Conservation (phyloP, 108 stramenopile genomes). For the Conticribra guillardii region DNA sequence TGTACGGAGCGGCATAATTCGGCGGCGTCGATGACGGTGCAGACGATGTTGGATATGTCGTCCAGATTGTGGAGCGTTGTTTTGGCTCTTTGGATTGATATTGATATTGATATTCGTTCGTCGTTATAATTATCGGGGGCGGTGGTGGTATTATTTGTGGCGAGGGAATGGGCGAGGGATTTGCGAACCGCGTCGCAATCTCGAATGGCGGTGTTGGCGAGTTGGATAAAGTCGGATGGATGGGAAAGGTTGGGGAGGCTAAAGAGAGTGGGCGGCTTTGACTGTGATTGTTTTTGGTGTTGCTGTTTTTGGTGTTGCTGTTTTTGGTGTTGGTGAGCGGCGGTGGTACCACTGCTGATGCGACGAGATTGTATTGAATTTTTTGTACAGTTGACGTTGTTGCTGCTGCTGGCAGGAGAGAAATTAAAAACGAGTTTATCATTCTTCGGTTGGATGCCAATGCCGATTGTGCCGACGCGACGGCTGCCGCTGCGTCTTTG, state of each 20-base stretch:
- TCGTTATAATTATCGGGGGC: constrained; percentile 11
- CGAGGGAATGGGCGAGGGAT: constrained; percentile 35
- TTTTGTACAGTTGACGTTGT: too few species aligned
- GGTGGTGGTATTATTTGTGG: constrained; percentile 11
- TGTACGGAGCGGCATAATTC: constrained; percentile 93
- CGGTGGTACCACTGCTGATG: too few species aligned
- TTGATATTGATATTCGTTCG: constrained; percentile 6
- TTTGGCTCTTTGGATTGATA: constrained; percentile 40
- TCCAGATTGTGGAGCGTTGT: constrained; percentile 78
- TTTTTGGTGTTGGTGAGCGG: too few species aligned
- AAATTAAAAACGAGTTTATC: too few species aligned
- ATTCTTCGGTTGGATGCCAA: too few species aligned
- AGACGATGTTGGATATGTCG: constrained; percentile 85
- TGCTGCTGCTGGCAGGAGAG: too few species aligned
- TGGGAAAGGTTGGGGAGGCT: constrained; percentile 60
- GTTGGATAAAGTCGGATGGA: constrained; percentile 67
- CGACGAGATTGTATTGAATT: too few species aligned
- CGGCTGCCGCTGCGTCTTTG: too few species aligned
- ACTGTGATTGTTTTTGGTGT: too few species aligned
- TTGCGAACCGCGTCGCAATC: constrained; percentile 66
- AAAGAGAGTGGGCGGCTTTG: constrained; percentile 62
- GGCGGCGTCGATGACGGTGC: constrained; percentile 96
- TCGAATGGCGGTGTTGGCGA: constrained; percentile 64
- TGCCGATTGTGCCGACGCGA: too few species aligned
- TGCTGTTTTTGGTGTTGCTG: too few species aligned